Conservation (phyloP, 257 asterid genomes). For the Solanum megistacrolobum region DNA sequence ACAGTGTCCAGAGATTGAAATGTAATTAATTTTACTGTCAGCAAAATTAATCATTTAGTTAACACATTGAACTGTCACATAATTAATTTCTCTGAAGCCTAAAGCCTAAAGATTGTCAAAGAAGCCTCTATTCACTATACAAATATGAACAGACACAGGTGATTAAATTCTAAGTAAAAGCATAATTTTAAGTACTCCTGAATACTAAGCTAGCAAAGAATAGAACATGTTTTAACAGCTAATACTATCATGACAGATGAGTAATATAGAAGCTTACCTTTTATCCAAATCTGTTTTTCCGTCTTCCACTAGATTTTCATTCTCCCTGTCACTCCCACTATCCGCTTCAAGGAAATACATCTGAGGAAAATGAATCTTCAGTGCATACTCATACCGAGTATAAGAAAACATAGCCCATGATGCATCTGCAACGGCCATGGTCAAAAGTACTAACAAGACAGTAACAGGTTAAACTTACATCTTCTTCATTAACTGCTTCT, state of each 20-base stretch:
- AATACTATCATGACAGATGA: background rate
- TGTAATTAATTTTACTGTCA: background rate
- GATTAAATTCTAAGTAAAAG: background rate
- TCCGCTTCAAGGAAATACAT: slow-evolving; percentile 80
- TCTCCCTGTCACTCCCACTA: slow-evolving; percentile 47
- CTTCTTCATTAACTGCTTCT: slow-evolving; percentile 66
- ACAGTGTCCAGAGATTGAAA: background rate
- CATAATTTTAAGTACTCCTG: background rate
- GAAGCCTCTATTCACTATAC: background rate
- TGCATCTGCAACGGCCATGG: background rate
- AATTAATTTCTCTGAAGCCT: background rate
- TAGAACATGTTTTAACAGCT: background rate
- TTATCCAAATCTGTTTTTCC: slow-evolving; percentile 46
- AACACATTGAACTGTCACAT: background rate
- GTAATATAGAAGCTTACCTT: slow-evolving; percentile 33
- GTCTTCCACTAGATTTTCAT: slow-evolving; percentile 28
- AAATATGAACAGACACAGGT: background rate
- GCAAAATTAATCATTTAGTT: background rate
- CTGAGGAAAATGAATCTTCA: slow-evolving; percentile 22
- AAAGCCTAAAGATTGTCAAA: background rate
- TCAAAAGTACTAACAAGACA: slow-evolving; percentile 1
- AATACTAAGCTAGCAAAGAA: background rate
- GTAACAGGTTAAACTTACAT: slow-evolving; percentile 27
- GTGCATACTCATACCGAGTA: background rate
- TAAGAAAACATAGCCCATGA: background rate